Conservation (phyloP, 345 rosid species). For the Eucalyptus sp. region DNA sequence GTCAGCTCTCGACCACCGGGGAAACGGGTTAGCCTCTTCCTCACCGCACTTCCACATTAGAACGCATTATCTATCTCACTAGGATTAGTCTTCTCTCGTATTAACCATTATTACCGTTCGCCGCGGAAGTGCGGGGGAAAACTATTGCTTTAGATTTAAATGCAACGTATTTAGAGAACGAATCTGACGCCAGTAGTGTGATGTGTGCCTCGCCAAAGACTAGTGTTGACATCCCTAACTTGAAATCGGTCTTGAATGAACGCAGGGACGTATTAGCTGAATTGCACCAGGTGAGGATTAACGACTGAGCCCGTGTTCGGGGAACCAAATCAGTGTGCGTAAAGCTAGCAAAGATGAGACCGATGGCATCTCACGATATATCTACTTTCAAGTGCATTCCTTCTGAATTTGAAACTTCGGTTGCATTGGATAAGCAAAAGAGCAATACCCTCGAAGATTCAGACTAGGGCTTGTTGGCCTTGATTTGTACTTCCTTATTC, state of each 20-base stretch:
- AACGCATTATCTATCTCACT: neutral
- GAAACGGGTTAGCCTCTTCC: neutral
- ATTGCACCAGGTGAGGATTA: neutral
- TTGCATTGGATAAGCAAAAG: neutral
- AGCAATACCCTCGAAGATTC: neutral
- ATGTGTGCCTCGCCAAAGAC: neutral
- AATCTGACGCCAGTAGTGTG: neutral
- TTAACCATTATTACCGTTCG: neutral
- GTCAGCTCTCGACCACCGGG: neutral
- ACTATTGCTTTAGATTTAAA: neutral
- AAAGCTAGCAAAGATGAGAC: neutral
- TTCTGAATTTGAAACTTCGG: neutral
- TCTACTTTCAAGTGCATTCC: neutral
- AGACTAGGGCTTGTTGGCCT: neutral
- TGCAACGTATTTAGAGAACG: neutral
- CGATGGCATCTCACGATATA: neutral
- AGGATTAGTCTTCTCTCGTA: neutral
- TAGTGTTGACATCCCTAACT: neutral
- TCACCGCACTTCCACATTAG: neutral
- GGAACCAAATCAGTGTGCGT: neutral
- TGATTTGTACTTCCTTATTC: neutral
- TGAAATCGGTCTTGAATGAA: neutral
- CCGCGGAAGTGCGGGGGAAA: neutral
- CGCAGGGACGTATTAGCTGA: neutral
- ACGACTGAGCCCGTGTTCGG: neutral